Evolutionary conservation across 1,139 yeast genomes (phyloP), one percentile per base, ranked within the genome.

Genomic region (Kazachstania sp.): DNA sequence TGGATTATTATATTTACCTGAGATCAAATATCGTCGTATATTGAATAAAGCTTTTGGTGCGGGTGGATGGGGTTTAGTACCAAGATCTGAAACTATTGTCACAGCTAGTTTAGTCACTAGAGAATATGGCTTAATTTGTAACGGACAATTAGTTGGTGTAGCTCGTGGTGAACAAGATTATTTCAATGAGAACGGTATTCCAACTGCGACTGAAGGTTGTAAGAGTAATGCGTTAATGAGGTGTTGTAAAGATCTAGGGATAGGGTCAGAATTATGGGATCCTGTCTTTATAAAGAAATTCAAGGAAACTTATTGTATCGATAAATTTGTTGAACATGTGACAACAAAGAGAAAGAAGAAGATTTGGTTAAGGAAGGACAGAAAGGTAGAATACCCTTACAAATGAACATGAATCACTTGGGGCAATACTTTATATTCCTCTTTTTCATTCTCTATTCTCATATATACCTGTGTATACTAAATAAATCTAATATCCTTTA

Each of bases 21-120:
- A 92, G 66, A 92, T 92, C 66, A 88, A 90, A 63, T 92, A 92
- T 64, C 78, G 98, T 53, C 76, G 98, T 43, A 83, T 88, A 32
- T 69, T 92, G 56, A 90, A 90, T 67, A 74, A 75, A 37, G 95
- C 97, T 0, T 90, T 92, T 71, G 98, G 98, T 2, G 97, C 98
- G 2, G 98, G 98, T 23, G 97, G 95, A 1, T 92, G 98, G 98
- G 98, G 98, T 0, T 71, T 92, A 49, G 96, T 95, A 0, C 97
- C 98, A 9, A 71, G 98, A 49, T 83, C 95, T 0, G 94, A 85
- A 55, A 83, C 95, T 0, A 70, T 78, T 46, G 79, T 92, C 29
- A 83, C 95, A 1, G 69, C 72, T 32, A 73, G 70, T 46, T 69
- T 79, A 16, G 73, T 78, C n/a, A 86, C 95, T 8, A 75, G 98